phyloP scores from a whole-genome alignment of 2,329 filamentous ascomycete genomes.

The Dryadomyces quercus-mongolicae region DNA sequence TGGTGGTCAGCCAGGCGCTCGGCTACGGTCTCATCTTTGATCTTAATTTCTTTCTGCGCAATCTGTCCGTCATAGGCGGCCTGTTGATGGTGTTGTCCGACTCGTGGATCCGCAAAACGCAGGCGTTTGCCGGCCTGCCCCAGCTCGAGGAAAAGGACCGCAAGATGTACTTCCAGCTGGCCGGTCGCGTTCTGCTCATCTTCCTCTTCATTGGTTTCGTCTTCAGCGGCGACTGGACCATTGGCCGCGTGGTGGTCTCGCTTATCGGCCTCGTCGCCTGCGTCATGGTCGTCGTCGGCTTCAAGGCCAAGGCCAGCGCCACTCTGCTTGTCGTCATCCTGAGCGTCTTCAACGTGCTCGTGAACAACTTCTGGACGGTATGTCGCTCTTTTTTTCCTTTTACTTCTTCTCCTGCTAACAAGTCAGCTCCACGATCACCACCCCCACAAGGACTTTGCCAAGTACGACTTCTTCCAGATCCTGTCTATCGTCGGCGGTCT shows the following conservation, averaged over 20 bases:
- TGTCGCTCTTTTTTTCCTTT: constrained; percentile 25
- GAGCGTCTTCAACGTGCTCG: constrained; percentile 90
- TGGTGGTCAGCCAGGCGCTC: constrained; percentile 86
- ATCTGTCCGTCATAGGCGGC: constrained; percentile 92
- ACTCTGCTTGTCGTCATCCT: constrained; percentile 90
- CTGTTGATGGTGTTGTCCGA: constrained; percentile 97
- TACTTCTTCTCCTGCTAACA: constrained; percentile 14
- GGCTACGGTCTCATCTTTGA: constrained; percentile 98
- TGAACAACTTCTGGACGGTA: constrained; percentile 99
- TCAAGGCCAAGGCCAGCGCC: constrained; percentile 99
- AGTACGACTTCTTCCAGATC: constrained; percentile 99
- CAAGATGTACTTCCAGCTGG: constrained; percentile 99
- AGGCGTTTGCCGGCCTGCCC: constrained; percentile 88
- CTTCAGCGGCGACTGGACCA: constrained; percentile 84
- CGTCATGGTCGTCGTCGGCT: constrained; percentile 97
- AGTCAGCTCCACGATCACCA: constrained; percentile 84
- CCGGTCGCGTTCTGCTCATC: constrained; percentile 87
- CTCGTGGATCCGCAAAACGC: constrained; percentile 95
- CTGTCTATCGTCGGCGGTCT: constrained; percentile 96
- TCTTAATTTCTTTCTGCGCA: constrained; percentile 99
- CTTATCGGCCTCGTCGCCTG: constrained; percentile 79
- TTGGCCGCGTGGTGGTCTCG: constrained; percentile 79
- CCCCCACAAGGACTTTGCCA: constrained; percentile 99
- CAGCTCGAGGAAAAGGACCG: constrained; percentile 97
- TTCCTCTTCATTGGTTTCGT: constrained; percentile 97